Base-by-base conservation (phyloP, 2,329 filamentous ascomycete genomes). In the Colletotrichum acutatum region DNA sequence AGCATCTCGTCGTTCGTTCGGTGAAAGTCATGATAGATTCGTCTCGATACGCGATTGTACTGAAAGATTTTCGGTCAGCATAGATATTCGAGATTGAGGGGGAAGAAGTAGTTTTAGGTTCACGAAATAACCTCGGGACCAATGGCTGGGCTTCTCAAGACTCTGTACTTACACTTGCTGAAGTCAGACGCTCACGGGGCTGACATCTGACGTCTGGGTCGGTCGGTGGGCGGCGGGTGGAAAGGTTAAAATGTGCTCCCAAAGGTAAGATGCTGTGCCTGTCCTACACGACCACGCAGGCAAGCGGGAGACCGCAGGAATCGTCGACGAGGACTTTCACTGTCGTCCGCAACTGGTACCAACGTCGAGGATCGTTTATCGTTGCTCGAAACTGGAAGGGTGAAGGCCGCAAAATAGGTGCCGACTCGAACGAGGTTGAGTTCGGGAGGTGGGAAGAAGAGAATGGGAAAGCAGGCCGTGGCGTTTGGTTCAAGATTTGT, bases 11-110 rank as follows among this genome's bases (percentile, higher is more conserved):
- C 62, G 77, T 76, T 76, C 76, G 72, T 9, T 69, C 60, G 46
- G 67, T 64, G 56, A 74, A 72, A 73, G 72, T 54, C 79, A 80
- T 79, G 70, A 59, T 75, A 72, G 60, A 67, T 19, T 19, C 12
- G 42, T 66, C 30, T 54, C 64, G 14, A 52, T 62, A 28, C 62
- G 63, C 57, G 24, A 61, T n/a, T 63, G 19, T 34, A 9, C 59
- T 75, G 61, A 62, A 22, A 46, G 37, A 12, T 26, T 7, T 30
- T 22, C 22, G n/a, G 62, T 74, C 62, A 74, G 62, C 57, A 5
- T 22, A 14, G 32, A 30, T 9, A 37, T 54, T 19, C 60, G 9
- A 12, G 26, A 30, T 12, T 19, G 42, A 59, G 46, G 60, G 63
- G 60, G 9, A 28, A 26, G 16, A 22, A 8, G 28, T 26, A 19